Base-by-base conservation (phyloP, 75 land plant species). In the Chamaecyparis obtusa region DNA sequence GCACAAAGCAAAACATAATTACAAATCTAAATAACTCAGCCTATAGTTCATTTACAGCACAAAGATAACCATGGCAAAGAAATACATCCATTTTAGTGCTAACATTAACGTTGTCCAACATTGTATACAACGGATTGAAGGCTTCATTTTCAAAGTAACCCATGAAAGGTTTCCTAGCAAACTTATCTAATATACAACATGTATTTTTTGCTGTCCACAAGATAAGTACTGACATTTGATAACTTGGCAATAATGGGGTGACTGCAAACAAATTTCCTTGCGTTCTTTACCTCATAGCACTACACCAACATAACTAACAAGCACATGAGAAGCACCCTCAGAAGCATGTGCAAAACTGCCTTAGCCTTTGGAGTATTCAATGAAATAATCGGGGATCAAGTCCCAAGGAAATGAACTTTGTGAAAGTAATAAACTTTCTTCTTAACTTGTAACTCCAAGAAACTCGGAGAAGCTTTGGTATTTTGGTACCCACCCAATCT, bases 401-500 rank as follows among this genome's bases (percentile, higher is more conserved):
- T n/a, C 35, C 14, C 35, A 72, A 32, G 35, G 32, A 72, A 72
- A 4, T 44, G 46, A 44, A 44, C 6, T 44, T 44, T 44, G 46
- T 44, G 46, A 44, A 44, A 44, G 46, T 5, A 5, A 5, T 44
- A 44, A 5, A 4, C 46, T 32, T 72, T 72, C 35, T 72, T 72
- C 75, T 44, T 72, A 72, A 72, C 24, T 72, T 30, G 33, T 72
- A 72, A 72, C 75, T 72, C 93, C 96, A 49, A 95, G 93, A 86
- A 94, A 95, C 10, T 91, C 86, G 13, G 91, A 82, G 64, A 96
- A 93, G 90, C 95, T 96, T 16, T 89, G 69, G 69, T 92, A 93
- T 77, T 92, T 93, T 83, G 95, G 96, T 83, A 95, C 90, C 97
- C 97, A 96, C 60, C 92, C 94, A 49, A 94, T 30, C 87, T 93